These are phyloP conservation scores for Scedosporium aurantiacum DNA, from an alignment of 2,329 filamentous ascomycete species.

Conservation along the genomic window DNA sequence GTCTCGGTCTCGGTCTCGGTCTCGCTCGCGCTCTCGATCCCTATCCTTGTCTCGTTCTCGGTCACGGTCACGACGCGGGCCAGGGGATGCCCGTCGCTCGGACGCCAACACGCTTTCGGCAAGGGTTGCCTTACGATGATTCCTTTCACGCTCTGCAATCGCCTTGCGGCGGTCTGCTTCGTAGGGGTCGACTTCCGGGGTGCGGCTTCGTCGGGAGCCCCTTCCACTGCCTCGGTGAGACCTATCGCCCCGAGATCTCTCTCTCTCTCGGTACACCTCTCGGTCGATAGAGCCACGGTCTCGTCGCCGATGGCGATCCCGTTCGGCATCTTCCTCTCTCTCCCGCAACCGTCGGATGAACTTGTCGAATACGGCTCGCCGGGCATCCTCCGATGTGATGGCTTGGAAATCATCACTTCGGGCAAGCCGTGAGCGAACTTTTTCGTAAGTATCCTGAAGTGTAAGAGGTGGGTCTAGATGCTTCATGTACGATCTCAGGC, in stretches of 20 bases:
- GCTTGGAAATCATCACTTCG: slow-evolving; percentile 76
- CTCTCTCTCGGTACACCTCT: slow-evolving; percentile 47
- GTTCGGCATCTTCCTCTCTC: slow-evolving; percentile 73
- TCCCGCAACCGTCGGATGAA: slow-evolving; percentile 83
- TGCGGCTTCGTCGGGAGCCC: slow-evolving; percentile 89
- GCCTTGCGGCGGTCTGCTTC: slow-evolving; percentile 91
- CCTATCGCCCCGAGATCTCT: slow-evolving; percentile 48
- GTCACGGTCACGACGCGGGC: slow-evolving; percentile 30
- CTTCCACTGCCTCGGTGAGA: slow-evolving; percentile 55
- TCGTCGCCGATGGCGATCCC: slow-evolving; percentile 47
- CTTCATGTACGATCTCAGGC: slow-evolving; percentile 76
- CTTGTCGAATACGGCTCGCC: slow-evolving; percentile 81
- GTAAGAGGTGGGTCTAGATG: slow-evolving; percentile 77
- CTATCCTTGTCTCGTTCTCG: slow-evolving; percentile 31
- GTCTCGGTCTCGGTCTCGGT: slow-evolving; percentile 21
- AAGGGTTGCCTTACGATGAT: slow-evolving; percentile 71
- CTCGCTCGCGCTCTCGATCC: slow-evolving; percentile 23
- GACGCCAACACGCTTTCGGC: slow-evolving; percentile 49
- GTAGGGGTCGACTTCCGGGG: slow-evolving; percentile 79
- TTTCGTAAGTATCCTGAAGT: slow-evolving; percentile 75
- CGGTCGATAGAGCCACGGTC: slow-evolving; percentile 44
- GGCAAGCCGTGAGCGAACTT: slow-evolving; percentile 68
- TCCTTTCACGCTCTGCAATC: slow-evolving; percentile 85
- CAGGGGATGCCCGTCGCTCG: slow-evolving; percentile 34
- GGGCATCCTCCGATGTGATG: slow-evolving; percentile 70